Base-by-base conservation (phyloP, 306 rosid species). In the Vigna radiata region DNA sequence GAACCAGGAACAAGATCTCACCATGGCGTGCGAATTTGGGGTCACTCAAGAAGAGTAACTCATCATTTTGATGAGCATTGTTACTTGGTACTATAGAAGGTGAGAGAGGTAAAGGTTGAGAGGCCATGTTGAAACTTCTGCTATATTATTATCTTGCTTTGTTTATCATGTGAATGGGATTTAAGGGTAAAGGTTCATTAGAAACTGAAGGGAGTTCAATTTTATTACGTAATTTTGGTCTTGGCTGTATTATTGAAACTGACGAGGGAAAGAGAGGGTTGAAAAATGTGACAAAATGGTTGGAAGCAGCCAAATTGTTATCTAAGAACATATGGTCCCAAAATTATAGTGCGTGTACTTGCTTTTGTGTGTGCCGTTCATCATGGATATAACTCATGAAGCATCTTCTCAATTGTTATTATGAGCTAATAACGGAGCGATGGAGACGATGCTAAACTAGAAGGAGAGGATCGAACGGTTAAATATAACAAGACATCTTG, bases 21-120 rank as follows among this genome's bases (percentile, higher is more conserved):
- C 90, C 90, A 29, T 85, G 79, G 18, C 68, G 76, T 23, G 69
- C 85, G 47, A 79, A 85, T 37, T 80, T 49, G 4, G 85, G 83
- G 83, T 87, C 80, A 12, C 61, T 50, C 15, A 79, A 49, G 75
- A 82, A 70, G 36, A 14, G 56, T 39, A 54, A 39, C 14, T 52
- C 65, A n/a, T 23, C 68, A 7, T 69, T 72, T 36, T 43, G 50
- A 56, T 43, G 50, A 56, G 67, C 46, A 37, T 68, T 8, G 29
- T 68, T 4, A 13, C 9, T 76, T 10, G 90, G 90, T 8, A 68
- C 77, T 15, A 70, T 46, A 58, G 81, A 70, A 59, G 82, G 71
- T 43, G 85, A 36, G 7, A 70, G 5, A 53, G 75, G 52, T 72
- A 50, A 43, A 27, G 69, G 39, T 56, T 68, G 13, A 55, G 21